phyloP scores from a whole-genome alignment of 805 yeast genomes.

The Hanseniaspora clermontiae region DNA sequence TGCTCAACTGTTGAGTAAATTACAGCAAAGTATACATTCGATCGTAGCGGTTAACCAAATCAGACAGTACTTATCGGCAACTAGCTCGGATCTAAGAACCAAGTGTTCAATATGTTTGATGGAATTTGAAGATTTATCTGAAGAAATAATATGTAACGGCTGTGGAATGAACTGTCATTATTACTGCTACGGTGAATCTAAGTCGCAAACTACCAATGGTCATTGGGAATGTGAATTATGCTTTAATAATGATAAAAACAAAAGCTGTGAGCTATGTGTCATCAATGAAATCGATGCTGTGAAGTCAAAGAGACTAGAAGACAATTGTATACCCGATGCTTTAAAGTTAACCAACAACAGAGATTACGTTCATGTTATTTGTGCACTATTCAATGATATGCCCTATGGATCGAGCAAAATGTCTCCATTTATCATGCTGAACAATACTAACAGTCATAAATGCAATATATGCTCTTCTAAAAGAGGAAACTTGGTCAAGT shows the following conservation, averaged over 20 bases:
- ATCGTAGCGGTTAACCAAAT: neutral
- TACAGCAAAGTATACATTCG: neutral
- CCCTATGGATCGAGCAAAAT: constrained; percentile 35
- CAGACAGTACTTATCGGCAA: neutral
- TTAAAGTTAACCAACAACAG: constrained; percentile 47
- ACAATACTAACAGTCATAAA: neutral
- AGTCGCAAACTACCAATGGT: constrained; percentile 18
- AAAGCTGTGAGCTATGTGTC: constrained; percentile 55
- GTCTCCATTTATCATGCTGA: constrained; percentile 27
- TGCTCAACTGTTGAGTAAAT: neutral
- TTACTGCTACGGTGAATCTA: constrained; percentile 48
- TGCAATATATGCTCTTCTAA: constrained; percentile 37
- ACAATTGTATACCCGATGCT: constrained; percentile 43
- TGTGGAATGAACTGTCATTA: constrained; percentile 66
- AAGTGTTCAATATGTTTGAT: constrained; percentile 49
- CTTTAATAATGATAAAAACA: constrained; percentile 49
- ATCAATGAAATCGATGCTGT: constrained; percentile 40
- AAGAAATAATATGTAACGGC: constrained; percentile 36
- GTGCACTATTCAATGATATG: constrained; percentile 43
- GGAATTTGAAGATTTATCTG: constrained; percentile 12
- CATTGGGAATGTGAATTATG: constrained; percentile 78
- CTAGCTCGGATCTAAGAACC: constrained; percentile 16
- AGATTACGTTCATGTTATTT: constrained; percentile 71
- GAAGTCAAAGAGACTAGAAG: constrained; percentile 32
- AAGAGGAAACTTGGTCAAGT: constrained; percentile 35